A percentile compares a stretch with the other conserved stretches of the same genome.
These are phyloP conservation scores for Trifolium fragiferum DNA, from an alignment of 306 rosid species.

Conservation along the genomic window DNA sequence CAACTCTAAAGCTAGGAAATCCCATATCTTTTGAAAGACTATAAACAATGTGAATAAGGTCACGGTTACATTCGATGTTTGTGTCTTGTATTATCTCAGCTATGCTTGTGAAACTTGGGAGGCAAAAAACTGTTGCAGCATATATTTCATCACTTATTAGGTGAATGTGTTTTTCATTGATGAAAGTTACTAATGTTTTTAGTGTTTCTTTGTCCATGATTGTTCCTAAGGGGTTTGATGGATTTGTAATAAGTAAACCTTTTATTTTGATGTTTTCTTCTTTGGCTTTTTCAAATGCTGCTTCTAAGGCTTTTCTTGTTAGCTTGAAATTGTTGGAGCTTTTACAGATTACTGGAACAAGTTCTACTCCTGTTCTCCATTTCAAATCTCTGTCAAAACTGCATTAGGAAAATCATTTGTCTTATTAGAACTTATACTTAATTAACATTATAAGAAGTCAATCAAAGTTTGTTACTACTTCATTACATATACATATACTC, in stretches of 20 bases:
- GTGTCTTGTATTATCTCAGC: background rate
- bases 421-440: background rate
- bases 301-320: background rate
- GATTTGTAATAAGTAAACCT: conserved; percentile 2
- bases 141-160: background rate
- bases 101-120: conserved; percentile 10
- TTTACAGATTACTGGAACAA: conserved; percentile 1
- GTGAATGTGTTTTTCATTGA: background rate
- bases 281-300: background rate
- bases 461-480: too few relatives aligned
- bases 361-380: conserved; percentile 49
- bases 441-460: too few relatives aligned
- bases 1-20: conserved; percentile 4
- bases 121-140: conserved; percentile 3
- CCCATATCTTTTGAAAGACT: conserved; percentile 4
- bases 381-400: conserved; percentile 39
- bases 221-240: conserved; percentile 5
- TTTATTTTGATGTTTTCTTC: background rate
- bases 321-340: conserved; percentile 5
- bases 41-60: conserved; percentile 7
- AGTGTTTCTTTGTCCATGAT: conserved; percentile 1
- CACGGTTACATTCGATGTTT: background rate
- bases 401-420: conserved; percentile 27
- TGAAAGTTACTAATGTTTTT: background rate
- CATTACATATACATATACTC: too few relatives aligned